Conservation (phyloP, 2,329 filamentous ascomycete species). For the Exophiala lecanii-corni region DNA sequence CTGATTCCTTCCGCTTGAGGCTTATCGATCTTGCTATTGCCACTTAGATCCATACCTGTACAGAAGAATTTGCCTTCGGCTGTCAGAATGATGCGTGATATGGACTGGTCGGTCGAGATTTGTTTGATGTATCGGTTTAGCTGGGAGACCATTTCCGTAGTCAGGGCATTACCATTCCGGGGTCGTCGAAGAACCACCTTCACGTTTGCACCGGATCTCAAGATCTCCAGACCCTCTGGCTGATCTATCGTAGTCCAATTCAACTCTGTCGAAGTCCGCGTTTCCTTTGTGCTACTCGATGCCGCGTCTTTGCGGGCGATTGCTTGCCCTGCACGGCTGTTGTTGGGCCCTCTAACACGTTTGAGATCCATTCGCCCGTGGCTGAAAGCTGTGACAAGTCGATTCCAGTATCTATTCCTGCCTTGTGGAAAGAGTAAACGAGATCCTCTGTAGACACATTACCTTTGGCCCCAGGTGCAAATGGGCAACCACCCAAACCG, state of each 20-base stretch:
- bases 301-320: conserved; percentile 9
- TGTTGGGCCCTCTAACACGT: conserved; percentile 59
- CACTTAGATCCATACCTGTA: conserved; percentile 22
- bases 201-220: conserved; percentile 28
- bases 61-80: conserved; percentile 23
- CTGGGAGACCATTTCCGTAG: conserved; percentile 33
- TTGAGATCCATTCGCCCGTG: conserved; percentile 68
- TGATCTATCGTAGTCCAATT: conserved; percentile 23
- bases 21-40: conserved; percentile 26
- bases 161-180: conserved; percentile 39
- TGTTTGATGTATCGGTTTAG: conserved; percentile 30
- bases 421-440: conserved; percentile 58
- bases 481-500: conserved; percentile 79
- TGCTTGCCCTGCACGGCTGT: conserved; percentile 64
- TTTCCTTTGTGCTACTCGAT: not conserved
- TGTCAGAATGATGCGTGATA: conserved; percentile 29
- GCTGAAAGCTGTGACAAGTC: conserved; percentile 54
- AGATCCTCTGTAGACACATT: conserved; percentile 83
- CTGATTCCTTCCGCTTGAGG: conserved; percentile 20
- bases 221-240: conserved; percentile 28
- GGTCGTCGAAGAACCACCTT: conserved; percentile 32
- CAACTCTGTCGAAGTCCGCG: not conserved
- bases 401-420: conserved; percentile 52
- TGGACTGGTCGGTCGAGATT: conserved; percentile 24
- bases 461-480: conserved; percentile 77